Percentiles rank a stretch among this genome's conserved stretches.
These are phyloP conservation scores for Penicillium fuscoglaucum DNA, from an alignment of 2,329 filamentous ascomycete genomes.

Conservation along the genomic window DNA sequence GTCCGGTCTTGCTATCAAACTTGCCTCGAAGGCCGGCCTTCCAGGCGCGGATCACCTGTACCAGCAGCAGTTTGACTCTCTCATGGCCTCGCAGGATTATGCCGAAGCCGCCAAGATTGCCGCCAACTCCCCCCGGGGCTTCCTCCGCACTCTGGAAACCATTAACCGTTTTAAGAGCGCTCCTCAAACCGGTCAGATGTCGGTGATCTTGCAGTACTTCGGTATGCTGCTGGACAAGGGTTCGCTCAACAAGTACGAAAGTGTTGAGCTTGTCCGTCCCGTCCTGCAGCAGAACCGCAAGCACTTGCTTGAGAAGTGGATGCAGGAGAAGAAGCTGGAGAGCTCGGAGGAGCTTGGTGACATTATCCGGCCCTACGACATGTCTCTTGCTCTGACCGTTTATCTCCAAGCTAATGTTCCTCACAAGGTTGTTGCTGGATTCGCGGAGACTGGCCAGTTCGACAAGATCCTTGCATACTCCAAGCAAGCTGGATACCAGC, in stretches of 20 bases:
- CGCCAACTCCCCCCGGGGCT: slow-evolving; percentile 92
- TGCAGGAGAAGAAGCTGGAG: slow-evolving; percentile 92
- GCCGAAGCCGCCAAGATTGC: slow-evolving; percentile 91
- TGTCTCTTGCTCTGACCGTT: slow-evolving; percentile 81
- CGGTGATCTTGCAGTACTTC: slow-evolving; percentile 94
- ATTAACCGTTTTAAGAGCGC: slow-evolving; percentile 94
- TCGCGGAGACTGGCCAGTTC: slow-evolving; percentile 94
- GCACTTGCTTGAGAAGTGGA: slow-evolving; percentile 96
- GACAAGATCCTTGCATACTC: slow-evolving; percentile 95
- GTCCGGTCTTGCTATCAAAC: slow-evolving; percentile 88
- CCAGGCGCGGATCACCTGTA: slow-evolving; percentile 94
- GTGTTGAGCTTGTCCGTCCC: slow-evolving; percentile 86
- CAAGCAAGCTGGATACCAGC: slow-evolving; percentile 79
- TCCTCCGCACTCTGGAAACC: slow-evolving; percentile 89
- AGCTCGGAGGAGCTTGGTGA: slow-evolving; percentile 97
- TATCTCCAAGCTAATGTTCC: slow-evolving; percentile 89
- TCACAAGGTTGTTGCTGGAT: slow-evolving; percentile 90
- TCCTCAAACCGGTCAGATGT: slow-evolving; percentile 72
- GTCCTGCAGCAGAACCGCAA: slow-evolving; percentile 93
- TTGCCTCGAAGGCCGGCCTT: slow-evolving; percentile 89
- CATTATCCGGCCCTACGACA: slow-evolving; percentile 83
- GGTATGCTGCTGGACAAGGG: slow-evolving; percentile 97
- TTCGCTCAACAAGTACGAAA: slow-evolving; percentile 86
- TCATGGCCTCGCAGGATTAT: slow-evolving; percentile 78
- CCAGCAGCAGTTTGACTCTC: slow-evolving; percentile 85